Conservation (phyloP, 345 rosid genomes). For the Schrenkiella parvula region DNA sequence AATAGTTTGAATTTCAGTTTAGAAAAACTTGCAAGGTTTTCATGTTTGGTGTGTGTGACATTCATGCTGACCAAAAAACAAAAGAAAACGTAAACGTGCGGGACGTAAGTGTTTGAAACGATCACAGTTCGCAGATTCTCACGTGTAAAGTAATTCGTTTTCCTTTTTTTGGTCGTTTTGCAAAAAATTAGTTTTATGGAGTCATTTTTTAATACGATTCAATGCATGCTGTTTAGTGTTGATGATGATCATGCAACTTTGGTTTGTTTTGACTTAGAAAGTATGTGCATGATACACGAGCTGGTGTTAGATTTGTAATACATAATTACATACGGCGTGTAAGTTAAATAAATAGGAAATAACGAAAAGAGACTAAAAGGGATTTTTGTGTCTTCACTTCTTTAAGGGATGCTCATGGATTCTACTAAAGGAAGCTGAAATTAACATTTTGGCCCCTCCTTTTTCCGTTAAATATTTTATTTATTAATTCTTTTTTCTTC, state of each 20-base stretch:
- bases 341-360: neutral
- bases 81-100: slow-evolving; percentile 8
- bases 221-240: neutral
- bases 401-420: neutral
- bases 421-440: neutral
- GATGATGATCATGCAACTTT: neutral
- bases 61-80: neutral
- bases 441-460: slow-evolving; percentile 3
- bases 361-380: neutral
- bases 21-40: neutral
- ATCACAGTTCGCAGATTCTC: slow-evolving; percentile 19
- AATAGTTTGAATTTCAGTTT: neutral
- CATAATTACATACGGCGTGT: neutral
- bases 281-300: slow-evolving; percentile 5
- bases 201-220: no score
- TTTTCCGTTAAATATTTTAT: neutral
- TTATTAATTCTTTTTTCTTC: neutral
- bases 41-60: neutral
- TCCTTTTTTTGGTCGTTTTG: no score
- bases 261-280: neutral
- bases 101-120: slow-evolving; percentile 4
- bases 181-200: neutral
- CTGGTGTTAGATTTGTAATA: neutral
- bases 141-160: no score
- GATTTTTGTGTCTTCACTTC: neutral